These are phyloP conservation scores for Ceratocystiopsis sp. DNA, from an alignment of 2,329 filamentous ascomycete genomes.

Conservation along the genomic window DNA sequence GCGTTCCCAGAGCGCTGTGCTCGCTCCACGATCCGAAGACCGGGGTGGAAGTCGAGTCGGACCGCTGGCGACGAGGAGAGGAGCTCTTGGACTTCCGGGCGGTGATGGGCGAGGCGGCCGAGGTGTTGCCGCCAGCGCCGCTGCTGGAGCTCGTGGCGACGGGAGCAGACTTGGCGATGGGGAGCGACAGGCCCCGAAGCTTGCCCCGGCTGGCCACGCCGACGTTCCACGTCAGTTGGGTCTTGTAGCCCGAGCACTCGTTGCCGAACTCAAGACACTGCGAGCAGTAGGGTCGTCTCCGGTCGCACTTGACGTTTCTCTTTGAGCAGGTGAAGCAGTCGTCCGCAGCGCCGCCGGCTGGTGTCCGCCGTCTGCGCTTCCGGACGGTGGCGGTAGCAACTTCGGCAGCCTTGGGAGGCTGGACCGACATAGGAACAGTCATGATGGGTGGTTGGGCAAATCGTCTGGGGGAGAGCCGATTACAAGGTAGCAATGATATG, in stretches of 20 bases:
- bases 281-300: conserved; percentile 83
- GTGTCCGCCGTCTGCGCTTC: conserved; percentile 74
- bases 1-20: conserved; percentile 14
- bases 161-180: conserved; percentile 43
- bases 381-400: conserved; percentile 21
- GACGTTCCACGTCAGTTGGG: conserved; percentile 89
- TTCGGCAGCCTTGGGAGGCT: conserved; percentile 25
- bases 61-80: conserved; percentile 19
- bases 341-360: conserved; percentile 74
- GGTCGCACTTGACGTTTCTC: conserved; percentile 71
- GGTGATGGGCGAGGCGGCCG: conserved; percentile 12
- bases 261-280: conserved; percentile 84
- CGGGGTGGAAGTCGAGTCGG: conserved; percentile 23
- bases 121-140: not conserved
- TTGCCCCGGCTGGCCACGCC: conserved; percentile 92
- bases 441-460: conserved; percentile 15
- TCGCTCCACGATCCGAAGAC: conserved; percentile 21
- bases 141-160: conserved; percentile 20
- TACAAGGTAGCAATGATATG: not conserved
- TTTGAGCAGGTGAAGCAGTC: conserved; percentile 92
- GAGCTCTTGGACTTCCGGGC: conserved; percentile 28
- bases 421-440: conserved; percentile 31
- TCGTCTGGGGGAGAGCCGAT: too few species aligned
- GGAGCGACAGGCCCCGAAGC: conserved; percentile 70
- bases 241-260: conserved; percentile 93